Evolutionary conservation across 2,329 filamentous ascomycete species (phyloP).

Genomic region (Cercospora sp.): DNA sequence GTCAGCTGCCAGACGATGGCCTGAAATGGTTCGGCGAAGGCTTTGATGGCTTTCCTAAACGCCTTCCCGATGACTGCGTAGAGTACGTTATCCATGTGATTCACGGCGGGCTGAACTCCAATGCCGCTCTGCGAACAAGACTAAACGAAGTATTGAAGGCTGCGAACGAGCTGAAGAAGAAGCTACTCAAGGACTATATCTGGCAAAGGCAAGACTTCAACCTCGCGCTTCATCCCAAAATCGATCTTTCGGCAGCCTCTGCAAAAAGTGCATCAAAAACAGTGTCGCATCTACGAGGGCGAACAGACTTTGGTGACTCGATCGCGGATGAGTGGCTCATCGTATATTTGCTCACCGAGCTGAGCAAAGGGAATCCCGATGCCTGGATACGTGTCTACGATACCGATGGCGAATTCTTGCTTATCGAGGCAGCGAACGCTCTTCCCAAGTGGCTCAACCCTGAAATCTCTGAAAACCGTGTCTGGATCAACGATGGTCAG

Average conservation of each 20-base stretch:
- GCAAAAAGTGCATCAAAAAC: slow-evolving; percentile 7
- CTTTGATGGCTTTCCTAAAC: slow-evolving; percentile 64
- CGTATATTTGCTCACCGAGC: slow-evolving; percentile 80
- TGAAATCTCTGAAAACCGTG: slow-evolving; percentile 80
- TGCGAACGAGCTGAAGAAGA: slow-evolving; percentile 62
- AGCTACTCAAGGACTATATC: slow-evolving; percentile 79
- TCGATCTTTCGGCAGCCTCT: slow-evolving; percentile 19
- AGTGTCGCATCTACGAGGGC: slow-evolving; percentile 59
- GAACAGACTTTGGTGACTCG: slow-evolving; percentile 87
- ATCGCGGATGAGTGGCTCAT: slow-evolving; percentile 98
- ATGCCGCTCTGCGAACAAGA: slow-evolving; percentile 58
- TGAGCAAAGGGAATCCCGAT: slow-evolving; percentile 69
- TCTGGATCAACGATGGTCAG: slow-evolving; percentile 81
- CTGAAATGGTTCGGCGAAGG: slow-evolving; percentile 66
- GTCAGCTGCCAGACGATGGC: slow-evolving; percentile 51
- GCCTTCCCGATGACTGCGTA: slow-evolving; percentile 77
- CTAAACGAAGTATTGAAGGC: slow-evolving; percentile 73
- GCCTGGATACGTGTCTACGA: slow-evolving; percentile 84
- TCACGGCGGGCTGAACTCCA: slow-evolving; percentile 51
- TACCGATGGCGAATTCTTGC: slow-evolving; percentile 89
- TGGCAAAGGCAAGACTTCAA: slow-evolving; percentile 87
- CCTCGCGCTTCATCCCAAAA: slow-evolving; percentile 60
- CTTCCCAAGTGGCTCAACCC: slow-evolving; percentile 89
- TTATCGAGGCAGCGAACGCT: slow-evolving; percentile 87
- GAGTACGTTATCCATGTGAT: slow-evolving; percentile 80